These are phyloP conservation scores for Botrytis fabae DNA, from an alignment of 2,329 filamentous ascomycete genomes.

Conservation along the genomic window DNA sequence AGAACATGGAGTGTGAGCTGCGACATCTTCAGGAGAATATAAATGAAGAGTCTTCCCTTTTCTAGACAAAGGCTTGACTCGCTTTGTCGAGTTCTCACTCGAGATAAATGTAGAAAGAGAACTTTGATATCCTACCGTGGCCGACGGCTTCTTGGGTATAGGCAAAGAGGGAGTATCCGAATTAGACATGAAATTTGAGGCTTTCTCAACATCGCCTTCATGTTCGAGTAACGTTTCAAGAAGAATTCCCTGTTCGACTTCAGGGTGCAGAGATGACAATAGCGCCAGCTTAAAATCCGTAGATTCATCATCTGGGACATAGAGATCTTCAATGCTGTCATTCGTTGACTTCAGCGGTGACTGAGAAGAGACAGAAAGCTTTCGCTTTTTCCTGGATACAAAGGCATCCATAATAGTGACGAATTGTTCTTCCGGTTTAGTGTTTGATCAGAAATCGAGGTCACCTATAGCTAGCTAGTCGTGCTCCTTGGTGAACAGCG, in stretches of 20 bases:
- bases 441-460: neutral
- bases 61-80: conserved; percentile 58
- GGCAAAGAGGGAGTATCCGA: conserved; percentile 21
- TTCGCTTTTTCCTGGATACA: conserved; percentile 56
- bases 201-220: conserved; percentile 71
- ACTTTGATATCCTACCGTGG: conserved; percentile 56
- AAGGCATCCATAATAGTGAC: conserved; percentile 56
- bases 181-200: conserved; percentile 57
- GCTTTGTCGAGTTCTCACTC: conserved; percentile 42
- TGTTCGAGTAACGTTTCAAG: conserved; percentile 78
- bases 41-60: conserved; percentile 83
- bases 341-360: conserved; percentile 1
- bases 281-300: conserved; percentile 90
- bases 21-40: conserved; percentile 78
- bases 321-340: conserved; percentile 34
- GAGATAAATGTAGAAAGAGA: conserved; percentile 57
- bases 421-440: too few relatives aligned
- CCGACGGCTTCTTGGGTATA: conserved; percentile 37
- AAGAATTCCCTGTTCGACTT: conserved; percentile 62
- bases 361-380: conserved; percentile 35
- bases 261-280: conserved; percentile 73
- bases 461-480: neutral
- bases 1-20: conserved; percentile 82
- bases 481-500: neutral
- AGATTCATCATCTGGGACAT: conserved; percentile 58